phyloP scores from a whole-genome alignment of 768 basidiomycete genomes.

The Mycena metata region DNA sequence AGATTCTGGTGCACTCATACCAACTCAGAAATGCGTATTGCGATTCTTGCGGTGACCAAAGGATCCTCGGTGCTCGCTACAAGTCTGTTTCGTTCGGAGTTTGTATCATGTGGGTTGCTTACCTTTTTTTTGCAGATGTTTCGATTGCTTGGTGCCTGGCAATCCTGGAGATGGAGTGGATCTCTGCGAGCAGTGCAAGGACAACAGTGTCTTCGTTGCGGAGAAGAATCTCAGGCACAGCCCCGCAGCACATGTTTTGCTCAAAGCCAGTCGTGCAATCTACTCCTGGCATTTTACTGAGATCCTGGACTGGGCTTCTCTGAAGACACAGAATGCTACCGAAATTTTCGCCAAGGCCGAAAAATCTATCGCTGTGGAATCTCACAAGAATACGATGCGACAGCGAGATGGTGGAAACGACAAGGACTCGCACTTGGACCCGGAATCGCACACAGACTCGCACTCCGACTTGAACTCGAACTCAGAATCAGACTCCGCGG shows the following conservation, averaged over 20 bases:
- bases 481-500: too few relatives aligned
- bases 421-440: background rate
- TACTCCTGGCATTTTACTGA: background rate
- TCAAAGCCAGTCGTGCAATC: background rate
- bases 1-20: background rate
- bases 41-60: background rate
- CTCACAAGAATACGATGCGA: background rate
- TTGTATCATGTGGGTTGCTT: background rate
- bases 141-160: background rate
- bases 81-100: background rate
- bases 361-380: background rate
- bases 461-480: too few relatives aligned
- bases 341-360: background rate
- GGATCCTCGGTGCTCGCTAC: slow-evolving; percentile 8
- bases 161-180: slow-evolving; percentile 3
- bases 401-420: background rate
- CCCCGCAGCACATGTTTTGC: background rate
- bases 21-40: background rate
- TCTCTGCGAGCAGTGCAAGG: slow-evolving; percentile 10
- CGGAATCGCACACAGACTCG: too few relatives aligned
- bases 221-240: background rate
- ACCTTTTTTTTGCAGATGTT: background rate
- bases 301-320: background rate
- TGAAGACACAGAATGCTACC: background rate
- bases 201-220: background rate